phyloP scores from a whole-genome alignment of 2,329 filamentous ascomycete genomes.

The Cordyceps pruinosa region DNA sequence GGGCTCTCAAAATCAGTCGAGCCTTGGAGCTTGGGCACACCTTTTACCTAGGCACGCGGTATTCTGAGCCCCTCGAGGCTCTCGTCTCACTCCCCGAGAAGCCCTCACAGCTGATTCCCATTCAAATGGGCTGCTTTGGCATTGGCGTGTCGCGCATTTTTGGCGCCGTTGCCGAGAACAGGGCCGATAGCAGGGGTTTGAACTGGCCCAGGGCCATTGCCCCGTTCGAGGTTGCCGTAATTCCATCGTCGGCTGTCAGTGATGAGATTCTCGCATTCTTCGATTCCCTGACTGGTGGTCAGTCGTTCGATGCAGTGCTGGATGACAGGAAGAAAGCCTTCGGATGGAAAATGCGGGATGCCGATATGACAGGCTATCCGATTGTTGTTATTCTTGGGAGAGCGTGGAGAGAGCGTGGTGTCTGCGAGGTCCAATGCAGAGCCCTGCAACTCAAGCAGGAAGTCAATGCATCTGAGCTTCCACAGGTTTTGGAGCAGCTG shows the following conservation, averaged over 20 bases:
- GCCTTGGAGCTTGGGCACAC: conserved; percentile 92
- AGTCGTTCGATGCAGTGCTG: conserved; percentile 55
- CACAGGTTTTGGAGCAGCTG: conserved; percentile 44
- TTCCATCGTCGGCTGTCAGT: conserved; percentile 44
- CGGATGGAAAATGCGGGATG: conserved; percentile 84
- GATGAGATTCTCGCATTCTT: conserved; percentile 53
- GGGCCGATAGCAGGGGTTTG: conserved; percentile 65
- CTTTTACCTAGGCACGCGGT: conserved; percentile 86
- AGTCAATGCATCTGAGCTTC: conserved; percentile 39
- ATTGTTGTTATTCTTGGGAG: conserved; percentile 74
- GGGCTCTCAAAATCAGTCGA: conserved; percentile 56
- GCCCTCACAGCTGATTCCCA: conserved; percentile 36
- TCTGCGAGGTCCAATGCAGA: conserved; percentile 76
- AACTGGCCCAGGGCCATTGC: conserved; percentile 86
- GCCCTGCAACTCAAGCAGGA: conserved; percentile 55
- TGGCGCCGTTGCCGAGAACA: conserved; percentile 72
- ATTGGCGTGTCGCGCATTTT: conserved; percentile 90
- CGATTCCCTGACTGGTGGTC: conserved; percentile 43
- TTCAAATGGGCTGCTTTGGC: conserved; percentile 96
- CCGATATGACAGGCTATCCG: conserved; percentile 83
- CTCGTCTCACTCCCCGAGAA: conserved; percentile 39
- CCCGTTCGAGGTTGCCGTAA: conserved; percentile 69
- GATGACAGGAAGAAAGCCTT: conserved; percentile 66
- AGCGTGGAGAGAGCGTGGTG: conserved; percentile 50
- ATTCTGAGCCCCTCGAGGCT: conserved; percentile 68